phyloP scores from a whole-genome alignment of 2,329 filamentous ascomycete species.

The Iodosphaeria phyllophila region DNA sequence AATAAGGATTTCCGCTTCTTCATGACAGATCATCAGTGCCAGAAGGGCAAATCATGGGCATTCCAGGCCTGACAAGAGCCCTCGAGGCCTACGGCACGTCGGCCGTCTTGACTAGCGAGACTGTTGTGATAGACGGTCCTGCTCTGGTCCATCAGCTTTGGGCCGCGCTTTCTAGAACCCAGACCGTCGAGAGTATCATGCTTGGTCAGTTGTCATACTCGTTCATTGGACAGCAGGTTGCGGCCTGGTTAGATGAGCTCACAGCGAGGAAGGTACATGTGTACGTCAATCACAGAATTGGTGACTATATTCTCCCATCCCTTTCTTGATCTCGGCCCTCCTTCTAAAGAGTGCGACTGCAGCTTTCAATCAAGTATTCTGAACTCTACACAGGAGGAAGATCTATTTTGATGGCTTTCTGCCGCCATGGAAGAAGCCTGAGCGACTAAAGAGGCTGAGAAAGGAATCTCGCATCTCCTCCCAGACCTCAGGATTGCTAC shows the following conservation, averaged over 20 bases:
- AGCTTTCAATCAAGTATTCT: slow-evolving; percentile 5
- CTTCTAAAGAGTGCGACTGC: no score
- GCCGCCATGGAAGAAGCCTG: slow-evolving; percentile 43
- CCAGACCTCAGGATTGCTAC: background rate
- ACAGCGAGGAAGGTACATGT: slow-evolving; percentile 34
- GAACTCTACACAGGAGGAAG: slow-evolving; percentile 27
- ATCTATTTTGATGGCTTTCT: slow-evolving; percentile 81
- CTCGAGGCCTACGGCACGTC: slow-evolving; percentile 31
- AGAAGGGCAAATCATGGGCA: slow-evolving; percentile 28
- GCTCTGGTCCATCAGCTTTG: slow-evolving; percentile 59
- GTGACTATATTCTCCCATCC: slow-evolving; percentile 5
- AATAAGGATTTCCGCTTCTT: slow-evolving; percentile 2
- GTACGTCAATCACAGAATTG: slow-evolving; percentile 27
- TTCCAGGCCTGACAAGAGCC: slow-evolving; percentile 33
- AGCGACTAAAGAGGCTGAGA: slow-evolving; percentile 39
- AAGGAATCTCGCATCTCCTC: background rate
- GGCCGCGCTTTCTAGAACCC: slow-evolving; percentile 28
- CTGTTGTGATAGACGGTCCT: slow-evolving; percentile 55
- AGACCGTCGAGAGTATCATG: slow-evolving; percentile 19
- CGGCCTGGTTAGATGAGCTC: slow-evolving; percentile 45
- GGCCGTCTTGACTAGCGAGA: slow-evolving; percentile 19
- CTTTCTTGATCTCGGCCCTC: slow-evolving; percentile 2
- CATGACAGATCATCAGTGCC: background rate
- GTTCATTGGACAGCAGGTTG: slow-evolving; percentile 37
- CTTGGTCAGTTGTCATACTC: slow-evolving; percentile 41